phyloP scores from a whole-genome alignment of 441 rosid species.

The Brassica hybrid region DNA sequence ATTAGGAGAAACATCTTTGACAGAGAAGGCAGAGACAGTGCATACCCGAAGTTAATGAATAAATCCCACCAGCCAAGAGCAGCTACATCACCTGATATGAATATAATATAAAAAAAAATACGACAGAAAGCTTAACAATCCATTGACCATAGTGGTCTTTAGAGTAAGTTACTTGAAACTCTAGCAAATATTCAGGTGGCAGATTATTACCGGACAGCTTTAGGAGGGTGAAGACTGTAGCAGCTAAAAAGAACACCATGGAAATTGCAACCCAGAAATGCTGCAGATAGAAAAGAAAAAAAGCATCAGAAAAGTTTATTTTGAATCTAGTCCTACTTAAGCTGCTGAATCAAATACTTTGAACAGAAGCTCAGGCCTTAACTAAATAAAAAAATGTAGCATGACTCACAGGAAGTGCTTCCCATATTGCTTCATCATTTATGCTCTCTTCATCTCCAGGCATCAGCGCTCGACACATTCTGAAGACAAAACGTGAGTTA shows the following conservation, averaged over 20 bases:
- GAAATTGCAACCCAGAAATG: conserved; percentile 99
- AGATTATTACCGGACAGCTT: conserved; percentile 81
- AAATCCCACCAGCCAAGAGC: conserved; percentile 99
- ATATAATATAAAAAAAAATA: conserved; percentile 10
- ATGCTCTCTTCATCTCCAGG: conserved; percentile 94
- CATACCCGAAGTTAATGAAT: conserved; percentile 90
- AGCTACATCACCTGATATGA: conserved; percentile 66
- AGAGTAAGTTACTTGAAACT: too few species aligned
- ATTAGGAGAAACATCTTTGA: conserved; percentile 7
- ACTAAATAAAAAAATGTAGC: conserved; percentile 15
- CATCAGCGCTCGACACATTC: conserved; percentile 98
- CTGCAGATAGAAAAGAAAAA: conserved; percentile 48
- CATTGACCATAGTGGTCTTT: too few species aligned
- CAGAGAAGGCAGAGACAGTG: conserved; percentile 36
- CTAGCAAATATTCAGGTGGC: too few species aligned
- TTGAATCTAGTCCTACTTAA: background rate
- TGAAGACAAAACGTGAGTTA: conserved; percentile 39
- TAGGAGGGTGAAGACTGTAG: conserved; percentile 85
- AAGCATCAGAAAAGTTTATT: too few species aligned
- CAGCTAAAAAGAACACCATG: conserved; percentile 96
- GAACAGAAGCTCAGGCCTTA: background rate
- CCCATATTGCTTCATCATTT: conserved; percentile 97
- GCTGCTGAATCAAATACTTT: conserved; percentile 16
- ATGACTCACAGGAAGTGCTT: conserved; percentile 89
- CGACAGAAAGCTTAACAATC: too few species aligned